These are phyloP conservation scores for Madurella fahalii DNA, from an alignment of 2,329 filamentous ascomycete species.

Conservation along the genomic window DNA sequence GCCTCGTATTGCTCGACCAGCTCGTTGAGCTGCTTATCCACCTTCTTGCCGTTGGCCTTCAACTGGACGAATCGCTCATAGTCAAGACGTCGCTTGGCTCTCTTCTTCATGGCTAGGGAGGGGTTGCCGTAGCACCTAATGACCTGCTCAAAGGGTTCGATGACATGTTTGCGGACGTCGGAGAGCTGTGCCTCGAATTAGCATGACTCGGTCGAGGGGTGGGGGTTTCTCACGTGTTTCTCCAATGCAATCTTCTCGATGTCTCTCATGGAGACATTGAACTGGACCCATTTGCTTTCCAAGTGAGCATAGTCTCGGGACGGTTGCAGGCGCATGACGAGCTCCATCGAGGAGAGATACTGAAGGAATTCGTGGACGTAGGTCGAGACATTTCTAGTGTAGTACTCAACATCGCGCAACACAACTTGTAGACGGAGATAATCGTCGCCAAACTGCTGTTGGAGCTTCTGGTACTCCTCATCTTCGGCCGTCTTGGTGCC, in stretches of 20 bases:
- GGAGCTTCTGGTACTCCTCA: slow-evolving; percentile 70
- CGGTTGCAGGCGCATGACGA: slow-evolving; percentile 68
- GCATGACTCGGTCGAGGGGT: slow-evolving; percentile 1
- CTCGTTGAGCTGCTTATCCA: slow-evolving; percentile 80
- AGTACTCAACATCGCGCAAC: slow-evolving; percentile 88
- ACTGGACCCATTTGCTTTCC: slow-evolving; percentile 91
- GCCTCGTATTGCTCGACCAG: slow-evolving; percentile 85
- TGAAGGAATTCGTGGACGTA: slow-evolving; percentile 78
- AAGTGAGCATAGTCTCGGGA: slow-evolving; percentile 71
- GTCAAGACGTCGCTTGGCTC: slow-evolving; percentile 85
- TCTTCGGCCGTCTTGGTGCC: slow-evolving; percentile 66
- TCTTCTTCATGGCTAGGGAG: slow-evolving; percentile 86
- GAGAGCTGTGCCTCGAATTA: slow-evolving; percentile 41
- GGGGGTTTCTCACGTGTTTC: slow-evolving; percentile 63
- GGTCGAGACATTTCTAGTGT: slow-evolving; percentile 74
- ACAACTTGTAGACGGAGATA: slow-evolving; percentile 91
- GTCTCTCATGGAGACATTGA: slow-evolving; percentile 82
- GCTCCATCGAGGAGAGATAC: slow-evolving; percentile 76
- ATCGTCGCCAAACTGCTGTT: slow-evolving; percentile 86
- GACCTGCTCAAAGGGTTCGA: slow-evolving; percentile 56
- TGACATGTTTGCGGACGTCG: slow-evolving; percentile 74
- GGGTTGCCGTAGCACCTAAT: slow-evolving; percentile 66
- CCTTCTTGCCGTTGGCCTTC: slow-evolving; percentile 75
- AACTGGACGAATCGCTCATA: slow-evolving; percentile 78
- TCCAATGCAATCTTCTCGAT: slow-evolving; percentile 78